A percentile compares a stretch with the other conserved stretches of the same genome.
Conservation (phyloP, 495 filamentous ascomycete genomes). For the Jackrogersella minutella region DNA sequence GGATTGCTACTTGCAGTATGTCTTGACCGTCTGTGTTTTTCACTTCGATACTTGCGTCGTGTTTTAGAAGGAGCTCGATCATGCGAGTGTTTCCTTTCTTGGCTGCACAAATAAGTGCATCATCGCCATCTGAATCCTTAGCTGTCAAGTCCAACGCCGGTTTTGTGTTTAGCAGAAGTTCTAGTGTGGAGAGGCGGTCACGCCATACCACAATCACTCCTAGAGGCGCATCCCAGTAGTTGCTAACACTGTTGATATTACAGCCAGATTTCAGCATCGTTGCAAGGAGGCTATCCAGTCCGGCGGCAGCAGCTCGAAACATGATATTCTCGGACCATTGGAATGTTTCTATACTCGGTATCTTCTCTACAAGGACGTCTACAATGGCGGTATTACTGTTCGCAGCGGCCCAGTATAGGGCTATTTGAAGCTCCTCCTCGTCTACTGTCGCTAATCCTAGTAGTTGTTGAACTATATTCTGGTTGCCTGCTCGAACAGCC, state of each 20-base stretch:
- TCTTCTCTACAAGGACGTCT: conserved; percentile 1
- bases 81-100: conserved; percentile 2
- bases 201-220: background rate
- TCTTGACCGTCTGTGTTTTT: background rate
- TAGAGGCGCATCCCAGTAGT: background rate
- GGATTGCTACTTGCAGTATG: background rate
- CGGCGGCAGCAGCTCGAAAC: conserved; percentile 20
- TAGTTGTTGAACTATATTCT: background rate
- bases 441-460: conserved; percentile 9
- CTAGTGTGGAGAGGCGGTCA: background rate
- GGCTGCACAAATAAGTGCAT: background rate
- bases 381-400: conserved; percentile 6
- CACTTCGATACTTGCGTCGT: background rate
- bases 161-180: conserved; percentile 3
- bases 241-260: background rate
- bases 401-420: conserved; percentile 16
- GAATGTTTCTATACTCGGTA: conserved; percentile 9
- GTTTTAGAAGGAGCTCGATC: background rate
- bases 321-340: conserved; percentile 16
- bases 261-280: background rate
- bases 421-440: conserved; percentile 5
- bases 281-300: conserved; percentile 12
- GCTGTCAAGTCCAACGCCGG: background rate
- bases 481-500: conserved; percentile 6
- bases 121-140: background rate